Evolutionary conservation across 768 basidiomycete species (phyloP), one percentile per base, ranked within the genome.

Genomic region (Phylloporus sp.): DNA sequence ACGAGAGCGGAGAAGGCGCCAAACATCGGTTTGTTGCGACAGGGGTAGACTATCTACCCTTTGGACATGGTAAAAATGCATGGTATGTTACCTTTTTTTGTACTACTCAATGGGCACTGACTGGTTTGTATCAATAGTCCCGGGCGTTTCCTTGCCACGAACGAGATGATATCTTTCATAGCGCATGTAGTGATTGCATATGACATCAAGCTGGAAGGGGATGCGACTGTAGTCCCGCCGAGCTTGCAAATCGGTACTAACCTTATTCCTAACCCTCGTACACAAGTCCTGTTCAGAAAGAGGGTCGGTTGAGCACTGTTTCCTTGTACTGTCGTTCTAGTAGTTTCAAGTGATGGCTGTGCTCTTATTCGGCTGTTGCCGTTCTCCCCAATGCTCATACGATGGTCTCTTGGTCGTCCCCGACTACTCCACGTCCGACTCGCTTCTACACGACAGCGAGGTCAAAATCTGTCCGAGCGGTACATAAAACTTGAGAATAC

Each of bases 391-490:
- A 40, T 48, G 38, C 47, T 5, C 27, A 10, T 27, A 32, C 49
- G 41, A 47, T 52, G 57, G 29, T 46, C 27, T 29, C 41, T 41
- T 47, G 24, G 20, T 10, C 45, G 29, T 49, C 51, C 28, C 35
- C 10, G 15, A n/a, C 28, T 15, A 15, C 38, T 9, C 20, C 34
- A 40, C 12, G 45, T 57, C 31, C 50, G 63, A 32, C 26, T 51
- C 20, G 43, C 45, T 24, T 62, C 54, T 6, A 44, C 34, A 24
- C 26, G 22, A 6, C 54, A 58, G 28, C 82, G 79, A 39, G 84
- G 82, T 0, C 80, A 77, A 61, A 85, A 87, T 59, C 75, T 88
- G 5, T 75, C 80, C 1, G 72, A 77, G 4, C 77, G 84, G 13
- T 84, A 80, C 55, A 63, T 63, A 6, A 70, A 73, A n/a, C 73